phyloP scores from a whole-genome alignment of 192 early-diverging fungal species.

The Gryganskiella cystojenkinii region DNA sequence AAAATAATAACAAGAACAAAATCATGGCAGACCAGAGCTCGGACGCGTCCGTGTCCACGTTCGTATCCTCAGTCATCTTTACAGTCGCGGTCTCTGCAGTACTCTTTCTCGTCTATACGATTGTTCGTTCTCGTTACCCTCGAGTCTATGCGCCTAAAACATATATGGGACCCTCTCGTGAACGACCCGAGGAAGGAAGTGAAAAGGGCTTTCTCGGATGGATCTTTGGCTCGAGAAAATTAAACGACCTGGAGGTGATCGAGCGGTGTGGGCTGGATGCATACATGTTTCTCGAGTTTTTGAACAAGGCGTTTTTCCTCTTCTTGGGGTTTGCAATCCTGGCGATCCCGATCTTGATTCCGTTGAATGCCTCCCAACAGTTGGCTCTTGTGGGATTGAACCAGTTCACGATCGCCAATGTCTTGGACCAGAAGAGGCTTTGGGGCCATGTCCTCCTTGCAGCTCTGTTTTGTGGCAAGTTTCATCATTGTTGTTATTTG shows the following conservation, averaged over 20 bases:
- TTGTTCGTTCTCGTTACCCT: slow-evolving; percentile 68
- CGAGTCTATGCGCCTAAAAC: slow-evolving; percentile 80
- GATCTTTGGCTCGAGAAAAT: slow-evolving; percentile 61
- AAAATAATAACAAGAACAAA: neutral
- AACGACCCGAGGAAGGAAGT: slow-evolving; percentile 46
- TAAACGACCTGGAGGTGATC: slow-evolving; percentile 60
- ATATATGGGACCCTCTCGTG: slow-evolving; percentile 62
- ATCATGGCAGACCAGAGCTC: slow-evolving; percentile 12
- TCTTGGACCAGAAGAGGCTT: slow-evolving; percentile 60
- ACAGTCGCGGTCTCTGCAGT: slow-evolving; percentile 63
- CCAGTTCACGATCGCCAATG: slow-evolving; percentile 74
- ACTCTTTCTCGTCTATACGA: slow-evolving; percentile 68
- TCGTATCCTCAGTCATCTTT: slow-evolving; percentile 75
- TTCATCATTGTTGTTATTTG: neutral
- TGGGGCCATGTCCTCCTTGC: slow-evolving; percentile 78
- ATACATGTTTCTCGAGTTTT: slow-evolving; percentile 78
- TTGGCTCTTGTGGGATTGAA: slow-evolving; percentile 63
- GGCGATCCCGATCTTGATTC: slow-evolving; percentile 68
- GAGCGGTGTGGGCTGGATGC: slow-evolving; percentile 71
- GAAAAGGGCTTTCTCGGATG: slow-evolving; percentile 61
- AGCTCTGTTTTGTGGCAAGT: slow-evolving; percentile 59
- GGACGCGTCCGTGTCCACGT: slow-evolving; percentile 68
- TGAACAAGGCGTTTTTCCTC: slow-evolving; percentile 71
- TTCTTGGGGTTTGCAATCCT: slow-evolving; percentile 67
- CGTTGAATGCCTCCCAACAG: slow-evolving; percentile 71